Evolutionary conservation across 2,329 filamentous ascomycete genomes (phyloP), one percentile per base, ranked within the genome.

Genomic region (Colletotrichum sp.): DNA sequence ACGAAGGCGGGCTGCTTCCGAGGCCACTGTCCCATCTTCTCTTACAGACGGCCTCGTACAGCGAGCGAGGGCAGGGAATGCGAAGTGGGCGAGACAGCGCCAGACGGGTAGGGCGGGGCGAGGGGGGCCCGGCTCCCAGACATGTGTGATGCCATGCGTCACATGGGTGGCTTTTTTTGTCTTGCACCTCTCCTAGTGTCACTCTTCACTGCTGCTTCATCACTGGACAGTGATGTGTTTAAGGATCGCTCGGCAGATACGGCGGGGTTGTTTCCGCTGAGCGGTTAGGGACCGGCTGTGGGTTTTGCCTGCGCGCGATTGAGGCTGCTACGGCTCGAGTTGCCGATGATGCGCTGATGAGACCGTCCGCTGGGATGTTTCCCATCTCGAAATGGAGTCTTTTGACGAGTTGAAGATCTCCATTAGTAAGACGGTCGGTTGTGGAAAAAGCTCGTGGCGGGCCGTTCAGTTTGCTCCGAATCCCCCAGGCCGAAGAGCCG

Each of bases 201-300:
- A 24, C 30, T 30, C 15, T 15, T 43, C 48, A 74, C 39, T 74
- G 71, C 48, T 18, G 1, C 1, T 26, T 3, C 32, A 30, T 12
- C 24, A 15, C 24, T 34, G 48, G 26, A 18, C 28, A 24, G 55
- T 10, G 34, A 52, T 68, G 67, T 55, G 24, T 30, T 43, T 36
- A 48, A 24, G 36, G 34, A 48, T 48, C 36, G 34, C 34, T 18
- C 63, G n/a, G 36, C 63, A 39, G 52, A 43, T 63, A 64, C 21
- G 43, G 59, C 48, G 72, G 72, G 72, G 72, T 65, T 73, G 48
- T 74, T 74, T 65, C 71, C 36, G 34, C 60, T 26, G 67, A 63
- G 67, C 55, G 63, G 39, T 52, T 73, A 18, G 26, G 18, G 57
- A n/a, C 57, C 32, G 30, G 30, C 55, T 43, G 21, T 57, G 24